Evolutionary conservation across 805 yeast species (phyloP), one percentile per base, ranked within the genome.

Genomic region (Kodamaea hsintzibuensis): DNA sequence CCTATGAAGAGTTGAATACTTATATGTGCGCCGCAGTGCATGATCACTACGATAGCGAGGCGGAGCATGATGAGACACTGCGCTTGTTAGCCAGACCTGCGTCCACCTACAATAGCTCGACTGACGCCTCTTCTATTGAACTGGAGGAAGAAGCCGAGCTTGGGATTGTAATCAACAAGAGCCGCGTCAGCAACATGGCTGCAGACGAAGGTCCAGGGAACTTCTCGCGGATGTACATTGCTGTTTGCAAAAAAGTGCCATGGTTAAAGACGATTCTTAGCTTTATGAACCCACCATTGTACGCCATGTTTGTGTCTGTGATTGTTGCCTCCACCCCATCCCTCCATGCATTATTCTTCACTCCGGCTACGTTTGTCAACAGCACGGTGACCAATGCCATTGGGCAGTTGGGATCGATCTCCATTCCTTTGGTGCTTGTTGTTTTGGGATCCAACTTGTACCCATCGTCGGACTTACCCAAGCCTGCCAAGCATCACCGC

Each of bases 271-370:
- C 60, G 40, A 59, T 82, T 30, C 63, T 71, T 45, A 59, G 69
- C 7, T 78, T 78, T 55, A 85, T 88, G 89, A 88, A 88, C 63
- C 95, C 96, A n/a, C 96, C 95, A 13, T 71, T 88, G 53, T 88
- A 85, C 70, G 85, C 96, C 7, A 88, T 88, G 92, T 64, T 84
- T 9, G 67, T 84, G 1, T 80, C 92, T 2, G 81, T 88, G 13
- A 51, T 87, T 19, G 87, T 88, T 53, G 95, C 93, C 2, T 80
- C 89, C 0, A 73, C 86, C 16, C 85, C 88, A 4, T 69, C 70
- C 2, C 59, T 88, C 14, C 87, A 85, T 62, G 70, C 74, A 38
- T 74, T 77, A 51, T 82, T 88, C 57, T 88, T 83, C 64, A 80
- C 77, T 54, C 73, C 80, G 33, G 67, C 78, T 25, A 69, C 67